A percentile compares a stretch with the other conserved stretches of the same genome.
phyloP scores from a whole-genome alignment of 805 yeast species.

The Grigorovia transvaalensis region DNA sequence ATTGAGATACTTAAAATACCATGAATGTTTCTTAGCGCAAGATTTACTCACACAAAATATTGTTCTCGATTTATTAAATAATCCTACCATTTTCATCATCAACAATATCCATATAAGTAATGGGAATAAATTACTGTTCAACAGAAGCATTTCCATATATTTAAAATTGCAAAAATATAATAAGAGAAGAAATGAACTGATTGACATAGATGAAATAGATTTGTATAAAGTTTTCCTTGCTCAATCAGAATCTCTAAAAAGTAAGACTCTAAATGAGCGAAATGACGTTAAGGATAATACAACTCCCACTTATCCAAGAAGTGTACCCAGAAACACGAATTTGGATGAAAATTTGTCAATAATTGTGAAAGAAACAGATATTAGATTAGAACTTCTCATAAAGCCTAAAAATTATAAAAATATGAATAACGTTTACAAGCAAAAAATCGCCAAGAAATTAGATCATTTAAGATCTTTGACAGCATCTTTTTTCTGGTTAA shows the following conservation, averaged over 20 bases:
- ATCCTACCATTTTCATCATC: constrained; percentile 8
- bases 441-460: not conserved
- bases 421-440: not conserved
- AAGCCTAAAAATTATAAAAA: constrained; percentile 1
- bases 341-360: not conserved
- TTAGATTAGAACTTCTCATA: constrained; percentile 18
- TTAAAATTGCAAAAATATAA: constrained; percentile 17
- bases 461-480: not conserved
- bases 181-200: not conserved
- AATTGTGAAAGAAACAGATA: constrained; percentile 8
- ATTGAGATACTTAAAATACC: constrained; percentile 53
- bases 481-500: constrained; percentile 33
- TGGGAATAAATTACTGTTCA: constrained; percentile 9
- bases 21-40: constrained; percentile 24
- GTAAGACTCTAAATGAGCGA: not conserved
- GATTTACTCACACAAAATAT: constrained; percentile 6
- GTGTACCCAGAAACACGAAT: not conserved
- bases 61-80: constrained; percentile 7
- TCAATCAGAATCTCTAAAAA: not conserved
- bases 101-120: constrained; percentile 10
- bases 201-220: not conserved
- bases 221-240: not conserved
- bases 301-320: not conserved
- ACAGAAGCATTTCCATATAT: constrained; percentile 4
- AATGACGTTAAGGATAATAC: not conserved